Percentiles rank a stretch among this genome's conserved stretches.
Evolutionary conservation across 2,329 filamentous ascomycete genomes (phyloP).

Genomic region (Pseudopyricularia javanii): DNA sequence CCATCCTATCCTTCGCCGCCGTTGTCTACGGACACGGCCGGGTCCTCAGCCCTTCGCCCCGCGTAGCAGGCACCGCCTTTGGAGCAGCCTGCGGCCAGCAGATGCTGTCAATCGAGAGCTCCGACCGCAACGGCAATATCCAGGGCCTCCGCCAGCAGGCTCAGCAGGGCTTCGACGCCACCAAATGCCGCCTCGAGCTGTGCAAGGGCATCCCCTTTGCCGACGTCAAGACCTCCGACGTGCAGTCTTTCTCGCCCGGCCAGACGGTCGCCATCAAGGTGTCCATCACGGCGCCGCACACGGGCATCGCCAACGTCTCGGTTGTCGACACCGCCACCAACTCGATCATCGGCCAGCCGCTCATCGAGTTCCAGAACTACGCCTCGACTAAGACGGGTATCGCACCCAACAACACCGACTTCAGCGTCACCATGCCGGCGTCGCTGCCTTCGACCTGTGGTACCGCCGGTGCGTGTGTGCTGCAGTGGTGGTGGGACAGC

Average conservation of each 20-base stretch:
- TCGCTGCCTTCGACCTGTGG: slow-evolving; percentile 30
- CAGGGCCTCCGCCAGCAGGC: slow-evolving; percentile 40
- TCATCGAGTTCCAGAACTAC: slow-evolving; percentile 35
- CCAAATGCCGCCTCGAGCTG: slow-evolving; percentile 36
- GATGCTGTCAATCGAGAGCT: slow-evolving; percentile 36
- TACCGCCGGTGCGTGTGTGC: slow-evolving; percentile 31
- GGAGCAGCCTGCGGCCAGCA: slow-evolving; percentile 38
- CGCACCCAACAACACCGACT: slow-evolving; percentile 29
- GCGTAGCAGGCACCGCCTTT: slow-evolving; percentile 38
- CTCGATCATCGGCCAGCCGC: slow-evolving; percentile 30
- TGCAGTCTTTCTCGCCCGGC: slow-evolving; percentile 37
- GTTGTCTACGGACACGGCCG: slow-evolving; percentile 40
- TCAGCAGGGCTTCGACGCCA: slow-evolving; percentile 34
- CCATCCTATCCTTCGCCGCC: slow-evolving; percentile 21
- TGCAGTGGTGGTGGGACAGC: slow-evolving; percentile 36
- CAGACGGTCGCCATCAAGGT: slow-evolving; percentile 29
- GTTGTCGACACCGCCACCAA: slow-evolving; percentile 37
- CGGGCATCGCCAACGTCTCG: slow-evolving; percentile 40
- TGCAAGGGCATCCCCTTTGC: slow-evolving; percentile 46
- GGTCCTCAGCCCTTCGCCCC: slow-evolving; percentile 31
- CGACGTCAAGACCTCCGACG: slow-evolving; percentile 31
- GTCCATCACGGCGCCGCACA: slow-evolving; percentile 38
- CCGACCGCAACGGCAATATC: slow-evolving; percentile 44
- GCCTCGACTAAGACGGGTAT: slow-evolving; percentile 31
- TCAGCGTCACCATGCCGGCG: slow-evolving; percentile 39